phyloP scores from a whole-genome alignment of 2,329 filamentous ascomycete genomes.

The Neonectria neomacrospora region DNA sequence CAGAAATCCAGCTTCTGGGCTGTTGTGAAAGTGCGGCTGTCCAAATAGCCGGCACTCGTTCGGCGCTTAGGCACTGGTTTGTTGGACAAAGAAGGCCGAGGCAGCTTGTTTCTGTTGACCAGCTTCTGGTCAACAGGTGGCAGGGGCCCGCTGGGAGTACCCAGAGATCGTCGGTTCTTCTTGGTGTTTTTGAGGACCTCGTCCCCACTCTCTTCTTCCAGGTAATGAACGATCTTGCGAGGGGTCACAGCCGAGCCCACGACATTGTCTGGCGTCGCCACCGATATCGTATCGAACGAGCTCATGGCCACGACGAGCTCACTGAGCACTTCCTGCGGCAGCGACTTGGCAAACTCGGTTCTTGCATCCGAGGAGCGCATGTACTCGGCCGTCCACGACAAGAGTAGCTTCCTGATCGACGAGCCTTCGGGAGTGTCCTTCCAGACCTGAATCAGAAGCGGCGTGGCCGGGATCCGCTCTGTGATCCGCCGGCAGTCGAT shows the following conservation, averaged over 20 bases:
- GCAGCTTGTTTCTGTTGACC: conserved; percentile 44
- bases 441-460: conserved; percentile 70
- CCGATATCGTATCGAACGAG: conserved; percentile 54
- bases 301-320: conserved; percentile 73
- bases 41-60: conserved; percentile 47
- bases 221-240: conserved; percentile 62
- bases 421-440: conserved; percentile 70
- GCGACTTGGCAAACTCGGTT: conserved; percentile 67
- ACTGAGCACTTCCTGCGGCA: conserved; percentile 71
- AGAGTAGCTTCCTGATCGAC: conserved; percentile 66
- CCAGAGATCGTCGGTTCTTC: conserved; percentile 56
- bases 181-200: conserved; percentile 48
- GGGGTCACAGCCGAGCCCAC: conserved; percentile 36
- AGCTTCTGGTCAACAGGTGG: conserved; percentile 36
- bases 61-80: conserved; percentile 52
- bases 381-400: conserved; percentile 72
- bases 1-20: conserved; percentile 67
- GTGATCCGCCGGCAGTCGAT: conserved; percentile 64
- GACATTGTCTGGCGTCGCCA: conserved; percentile 30
- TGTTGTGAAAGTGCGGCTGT: conserved; percentile 49
- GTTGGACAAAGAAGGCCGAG: conserved; percentile 48
- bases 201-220: conserved; percentile 57
- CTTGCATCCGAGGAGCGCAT: conserved; percentile 67
- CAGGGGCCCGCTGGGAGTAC: conserved; percentile 26
- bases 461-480: conserved; percentile 66